Evolutionary conservation across 2,329 filamentous ascomycete species (phyloP).

Genomic region (Arthrocladium fulminans): DNA sequence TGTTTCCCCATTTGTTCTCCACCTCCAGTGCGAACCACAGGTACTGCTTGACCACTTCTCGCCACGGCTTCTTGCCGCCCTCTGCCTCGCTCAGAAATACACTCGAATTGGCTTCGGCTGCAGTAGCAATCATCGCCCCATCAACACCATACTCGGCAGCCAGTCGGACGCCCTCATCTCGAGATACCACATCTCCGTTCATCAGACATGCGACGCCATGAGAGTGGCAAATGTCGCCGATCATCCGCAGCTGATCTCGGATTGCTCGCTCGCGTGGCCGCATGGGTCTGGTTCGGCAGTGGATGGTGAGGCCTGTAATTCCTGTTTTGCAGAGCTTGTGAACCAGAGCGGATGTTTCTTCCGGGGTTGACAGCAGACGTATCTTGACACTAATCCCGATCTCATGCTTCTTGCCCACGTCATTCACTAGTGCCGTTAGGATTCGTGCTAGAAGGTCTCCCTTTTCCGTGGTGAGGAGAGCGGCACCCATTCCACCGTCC

Average conservation of each 20-base stretch:
- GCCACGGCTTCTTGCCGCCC: conserved; percentile 66
- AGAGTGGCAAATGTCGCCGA: conserved; percentile 69
- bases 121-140: conserved; percentile 93
- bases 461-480: conserved; percentile 66
- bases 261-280: conserved; percentile 80
- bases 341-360: conserved; percentile 69
- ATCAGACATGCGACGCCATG: conserved; percentile 86
- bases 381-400: conserved; percentile 98
- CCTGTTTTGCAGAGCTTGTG: conserved; percentile 71
- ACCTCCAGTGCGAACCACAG: conserved; percentile 63
- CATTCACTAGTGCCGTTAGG: conserved; percentile 67
- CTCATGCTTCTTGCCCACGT: conserved; percentile 66
- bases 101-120: conserved; percentile 83
- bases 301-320: conserved; percentile 84
- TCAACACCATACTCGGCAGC: conserved; percentile 76
- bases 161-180: conserved; percentile 62
- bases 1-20: conserved; percentile 84
- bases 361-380: conserved; percentile 67
- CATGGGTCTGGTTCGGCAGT: conserved; percentile 96
- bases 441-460: conserved; percentile 70
- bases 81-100: conserved; percentile 65
- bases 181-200: conserved; percentile 80
- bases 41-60: conserved; percentile 68
- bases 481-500: conserved; percentile 88
- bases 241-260: conserved; percentile 74